Percentiles rank a stretch among this genome's conserved stretches.
phyloP scores from a whole-genome alignment of 1,139 yeast genomes.

The Arxiozyma slooffiae region DNA sequence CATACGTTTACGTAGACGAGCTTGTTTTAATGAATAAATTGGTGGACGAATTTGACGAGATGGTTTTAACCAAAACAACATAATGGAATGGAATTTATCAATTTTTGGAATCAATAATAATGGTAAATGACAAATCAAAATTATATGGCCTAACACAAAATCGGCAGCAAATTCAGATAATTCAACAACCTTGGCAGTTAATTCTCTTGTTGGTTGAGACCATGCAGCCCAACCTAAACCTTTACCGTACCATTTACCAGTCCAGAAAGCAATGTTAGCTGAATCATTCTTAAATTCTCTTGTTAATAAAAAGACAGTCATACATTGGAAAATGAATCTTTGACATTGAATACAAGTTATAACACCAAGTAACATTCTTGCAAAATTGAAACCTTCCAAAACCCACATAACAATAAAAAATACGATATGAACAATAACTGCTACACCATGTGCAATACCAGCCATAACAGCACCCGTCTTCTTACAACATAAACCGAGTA shows the following conservation, averaged over 20 bases:
- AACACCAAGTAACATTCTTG: constrained; percentile 80
- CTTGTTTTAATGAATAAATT: constrained; percentile 93
- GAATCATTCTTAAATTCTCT: constrained; percentile 97
- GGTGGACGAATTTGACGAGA: constrained; percentile 98
- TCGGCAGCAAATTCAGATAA: constrained; percentile 96
- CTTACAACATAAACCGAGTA: constrained; percentile 91
- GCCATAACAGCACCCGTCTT: constrained; percentile 97
- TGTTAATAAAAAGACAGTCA: constrained; percentile 72
- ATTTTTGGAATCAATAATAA: constrained; percentile 72
- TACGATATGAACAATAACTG: constrained; percentile 74
- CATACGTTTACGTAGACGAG: constrained; percentile 96
- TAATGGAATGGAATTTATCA: constrained; percentile 97
- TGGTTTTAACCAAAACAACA: constrained; percentile 98
- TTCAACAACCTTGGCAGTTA: constrained; percentile 87
- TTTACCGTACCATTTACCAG: constrained; percentile 97
- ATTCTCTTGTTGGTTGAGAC: constrained; percentile 96
- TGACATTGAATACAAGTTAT: constrained; percentile 78
- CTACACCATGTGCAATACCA: constrained; percentile 90
- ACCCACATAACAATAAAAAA: constrained; percentile 97
- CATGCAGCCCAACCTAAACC: constrained; percentile 94
- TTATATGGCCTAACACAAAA: constrained; percentile 80
- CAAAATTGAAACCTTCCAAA: constrained; percentile 81
- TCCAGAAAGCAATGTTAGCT: constrained; percentile 98
- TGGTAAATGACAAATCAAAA: constrained; percentile 85
- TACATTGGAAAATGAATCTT: constrained; percentile 76